A percentile compares a stretch with the other conserved stretches of the same genome.
phyloP scores from a whole-genome alignment of 78 protist species.

The Dictyostelium purpureum region DNA sequence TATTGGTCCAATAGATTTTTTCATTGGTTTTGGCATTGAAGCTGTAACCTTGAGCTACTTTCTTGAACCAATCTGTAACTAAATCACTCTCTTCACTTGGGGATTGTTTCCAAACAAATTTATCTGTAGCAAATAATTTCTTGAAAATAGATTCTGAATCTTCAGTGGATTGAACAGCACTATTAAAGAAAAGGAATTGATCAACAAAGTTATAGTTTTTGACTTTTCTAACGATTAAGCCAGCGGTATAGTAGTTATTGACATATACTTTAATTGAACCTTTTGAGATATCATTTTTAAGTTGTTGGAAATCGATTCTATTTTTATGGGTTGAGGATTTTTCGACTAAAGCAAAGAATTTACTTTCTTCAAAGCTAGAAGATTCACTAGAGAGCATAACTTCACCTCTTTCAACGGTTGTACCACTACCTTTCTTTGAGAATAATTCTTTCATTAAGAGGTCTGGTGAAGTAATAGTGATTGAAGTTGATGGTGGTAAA shows the following conservation, averaged over 20 bases:
- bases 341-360: background rate
- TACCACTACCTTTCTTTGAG: conserved; percentile 51
- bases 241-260: conserved; percentile 27
- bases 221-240: background rate
- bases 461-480: conserved; percentile 69
- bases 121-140: background rate
- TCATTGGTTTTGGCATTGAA: background rate
- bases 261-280: conserved; percentile 11
- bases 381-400: background rate
- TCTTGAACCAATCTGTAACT: background rate
- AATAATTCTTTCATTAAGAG: conserved; percentile 34
- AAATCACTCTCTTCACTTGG: background rate
- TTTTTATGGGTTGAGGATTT: background rate
- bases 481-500: conserved; percentile 61
- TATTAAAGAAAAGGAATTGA: conserved; percentile 25
- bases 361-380: background rate
- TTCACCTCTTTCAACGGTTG: conserved; percentile 69
- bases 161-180: background rate
- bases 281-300: background rate
- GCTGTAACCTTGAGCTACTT: conserved; percentile 41
- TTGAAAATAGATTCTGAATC: conserved; percentile 22
- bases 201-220: background rate
- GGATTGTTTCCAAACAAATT: conserved; percentile 18
- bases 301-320: background rate
- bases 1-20: conserved; percentile 32